Conservation (phyloP, 257 asterid species). For the Leonotis leonurus region DNA sequence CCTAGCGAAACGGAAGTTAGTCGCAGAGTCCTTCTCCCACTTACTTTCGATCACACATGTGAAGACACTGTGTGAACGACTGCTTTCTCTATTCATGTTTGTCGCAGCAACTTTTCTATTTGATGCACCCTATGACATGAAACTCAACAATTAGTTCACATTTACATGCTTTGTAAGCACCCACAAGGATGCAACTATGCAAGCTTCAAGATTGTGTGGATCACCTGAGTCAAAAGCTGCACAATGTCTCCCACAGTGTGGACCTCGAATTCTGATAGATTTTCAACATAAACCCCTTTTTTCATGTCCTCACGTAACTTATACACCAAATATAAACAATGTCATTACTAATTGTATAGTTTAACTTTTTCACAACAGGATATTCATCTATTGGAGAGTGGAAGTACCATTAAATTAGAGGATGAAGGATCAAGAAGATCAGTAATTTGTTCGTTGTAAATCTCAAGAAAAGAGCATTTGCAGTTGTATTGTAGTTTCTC, state of each 20-base stretch:
- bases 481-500: constrained; percentile 69
- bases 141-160: constrained; percentile 12
- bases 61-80: constrained; percentile 96
- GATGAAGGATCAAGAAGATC: constrained; percentile 98
- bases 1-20: constrained; percentile 87
- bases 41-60: constrained; percentile 94
- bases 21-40: constrained; percentile 87
- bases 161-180: background rate
- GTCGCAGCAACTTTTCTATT: constrained; percentile 94
- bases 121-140: constrained; percentile 64
- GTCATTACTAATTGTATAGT: constrained; percentile 4
- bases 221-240: constrained; percentile 83
- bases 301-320: constrained; percentile 87
- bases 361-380: background rate
- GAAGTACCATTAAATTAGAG: constrained; percentile 77
- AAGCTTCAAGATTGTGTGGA: background rate
- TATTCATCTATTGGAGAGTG: constrained; percentile 5
- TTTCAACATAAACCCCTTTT: constrained; percentile 88
- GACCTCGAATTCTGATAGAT: constrained; percentile 89
- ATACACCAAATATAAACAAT: constrained; percentile 16
- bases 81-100: constrained; percentile 98
- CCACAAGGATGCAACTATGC: constrained; percentile 1
- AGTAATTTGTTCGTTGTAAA: constrained; percentile 84
- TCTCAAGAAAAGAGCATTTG: constrained; percentile 95
- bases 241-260: constrained; percentile 83